Base-by-base conservation (phyloP, 2,329 filamentous ascomycete genomes). In the Diaporthe sp. region DNA sequence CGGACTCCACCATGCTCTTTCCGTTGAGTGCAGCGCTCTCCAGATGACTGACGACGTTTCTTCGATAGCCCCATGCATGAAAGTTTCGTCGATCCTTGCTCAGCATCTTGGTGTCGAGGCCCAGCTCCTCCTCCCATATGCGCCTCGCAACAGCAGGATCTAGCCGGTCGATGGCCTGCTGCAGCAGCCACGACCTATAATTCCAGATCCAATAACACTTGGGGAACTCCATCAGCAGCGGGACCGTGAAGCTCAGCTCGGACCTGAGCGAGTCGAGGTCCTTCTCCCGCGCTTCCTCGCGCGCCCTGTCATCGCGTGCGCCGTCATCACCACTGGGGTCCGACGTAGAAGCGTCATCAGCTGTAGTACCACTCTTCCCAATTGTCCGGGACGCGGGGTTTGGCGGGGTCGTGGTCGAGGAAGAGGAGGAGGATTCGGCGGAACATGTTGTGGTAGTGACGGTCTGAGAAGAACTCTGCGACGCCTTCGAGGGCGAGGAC, bases 131-230 rank as follows among this genome's bases (percentile, higher is more conserved):
- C 80, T 93, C 88, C 97, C 97, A 99, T 68, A 98, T 87, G 53
- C 88, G 85, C 31, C 90, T 88, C 2, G 95, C 91, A 22, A 86
- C 82, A 0, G 86, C 75, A 1, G 84, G 77, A 2, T 91, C 89
- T 13, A 98, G 87, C 25, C 92, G 87, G 17, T 88, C 82, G 63
- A 93, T 94, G 47, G 92, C 92, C 82, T 95, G 91, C 73, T 93
- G 87, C 20, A 99, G 87, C 4, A 96, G 87, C 96, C 97, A 99
- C 61, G 93, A 85, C 39, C 97, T 93, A 84, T 98, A 96, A 80
- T 98, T 98, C 97, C 97, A 99, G 81, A 99, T 96, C 96, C 97
- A 98, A 86, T 99, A 99, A 88, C 97, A 98, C 84, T 99, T 99
- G 9, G 97, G 97, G 79, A 92, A 96, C 79, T 95, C 92, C 78